phyloP scores from a whole-genome alignment of 2,329 filamentous ascomycete genomes.

The Aspergillus sp. region DNA sequence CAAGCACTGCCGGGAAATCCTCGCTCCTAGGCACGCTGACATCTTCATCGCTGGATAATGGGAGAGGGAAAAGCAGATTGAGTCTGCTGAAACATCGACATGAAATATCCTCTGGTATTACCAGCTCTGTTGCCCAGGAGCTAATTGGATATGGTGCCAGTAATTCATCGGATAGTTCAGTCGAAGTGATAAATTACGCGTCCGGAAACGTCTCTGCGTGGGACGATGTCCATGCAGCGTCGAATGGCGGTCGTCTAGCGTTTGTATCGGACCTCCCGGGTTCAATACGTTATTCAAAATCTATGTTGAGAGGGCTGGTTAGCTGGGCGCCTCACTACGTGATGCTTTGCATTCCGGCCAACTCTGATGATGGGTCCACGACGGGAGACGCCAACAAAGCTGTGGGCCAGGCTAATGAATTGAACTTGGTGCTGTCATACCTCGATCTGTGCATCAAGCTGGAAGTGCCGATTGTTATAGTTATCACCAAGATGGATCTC shows the following conservation, averaged over 20 bases:
- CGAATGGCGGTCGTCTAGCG: constrained; percentile 64
- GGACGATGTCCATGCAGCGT: constrained; percentile 82
- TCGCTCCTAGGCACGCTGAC: constrained; percentile 81
- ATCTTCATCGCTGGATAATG: constrained; percentile 83
- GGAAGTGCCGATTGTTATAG: constrained; percentile 65
- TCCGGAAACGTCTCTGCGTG: constrained; percentile 82
- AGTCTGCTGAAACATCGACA: constrained; percentile 87
- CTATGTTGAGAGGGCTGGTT: constrained; percentile 78
- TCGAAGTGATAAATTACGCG: constrained; percentile 68
- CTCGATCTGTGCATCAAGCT: constrained; percentile 78
- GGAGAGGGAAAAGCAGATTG: constrained; percentile 78
- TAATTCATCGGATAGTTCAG: constrained; percentile 20
- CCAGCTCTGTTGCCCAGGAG: constrained; percentile 90
- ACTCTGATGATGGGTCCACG: constrained; percentile 50
- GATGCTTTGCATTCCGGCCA: constrained; percentile 75
- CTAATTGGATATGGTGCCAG: constrained; percentile 67
- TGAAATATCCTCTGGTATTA: constrained; percentile 83
- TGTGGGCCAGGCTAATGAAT: constrained; percentile 38
- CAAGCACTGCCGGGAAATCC: constrained; percentile 87
- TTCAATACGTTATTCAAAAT: constrained; percentile 79
- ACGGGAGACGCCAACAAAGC: constrained; percentile 10
- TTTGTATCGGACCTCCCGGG: constrained; percentile 90
- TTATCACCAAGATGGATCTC: constrained; percentile 86
- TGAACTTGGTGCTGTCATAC: constrained; percentile 70
- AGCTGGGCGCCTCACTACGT: constrained; percentile 96